A percentile compares a stretch with the other conserved stretches of the same genome.
Evolutionary conservation across 371 early-diverging fungal species (phyloP).

Genomic region (Syncephalastrum sp.): DNA sequence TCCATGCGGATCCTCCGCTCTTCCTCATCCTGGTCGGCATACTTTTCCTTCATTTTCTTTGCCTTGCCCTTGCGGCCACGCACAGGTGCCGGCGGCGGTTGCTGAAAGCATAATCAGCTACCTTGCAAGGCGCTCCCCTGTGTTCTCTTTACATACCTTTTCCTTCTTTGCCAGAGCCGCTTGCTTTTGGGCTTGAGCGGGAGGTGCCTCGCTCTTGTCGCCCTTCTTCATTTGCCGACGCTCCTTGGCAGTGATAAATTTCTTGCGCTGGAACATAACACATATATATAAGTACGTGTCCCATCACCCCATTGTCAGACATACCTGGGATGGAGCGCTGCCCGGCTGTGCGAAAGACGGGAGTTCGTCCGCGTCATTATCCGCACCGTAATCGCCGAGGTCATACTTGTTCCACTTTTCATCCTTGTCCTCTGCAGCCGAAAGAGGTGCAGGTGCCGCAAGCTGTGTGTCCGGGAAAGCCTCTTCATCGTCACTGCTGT

Average conservation of each 20-base stretch:
- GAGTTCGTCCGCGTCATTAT: slow-evolving; percentile 47
- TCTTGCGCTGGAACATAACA: slow-evolving; percentile 29
- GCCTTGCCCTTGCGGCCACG: slow-evolving; percentile 88
- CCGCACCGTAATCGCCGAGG: slow-evolving; percentile 68
- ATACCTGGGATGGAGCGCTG: too few species aligned
- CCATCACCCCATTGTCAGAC: too few species aligned
- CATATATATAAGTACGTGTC: not conserved
- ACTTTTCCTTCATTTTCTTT: slow-evolving; percentile 90
- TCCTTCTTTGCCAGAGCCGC: slow-evolving; percentile 13
- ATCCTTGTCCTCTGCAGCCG: slow-evolving; percentile 8
- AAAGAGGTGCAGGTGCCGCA: slow-evolving; percentile 10
- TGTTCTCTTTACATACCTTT: not conserved
- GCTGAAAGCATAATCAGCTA: not conserved
- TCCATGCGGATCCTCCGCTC: slow-evolving; percentile 83
- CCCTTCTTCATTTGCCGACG: slow-evolving; percentile 72
- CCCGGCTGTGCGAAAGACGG: slow-evolving; percentile 14
- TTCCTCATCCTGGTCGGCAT: slow-evolving; percentile 93
- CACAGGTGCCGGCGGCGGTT: slow-evolving; percentile 39
- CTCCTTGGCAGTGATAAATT: slow-evolving; percentile 72
- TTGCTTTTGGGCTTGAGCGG: slow-evolving; percentile 14
- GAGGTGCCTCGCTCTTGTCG: slow-evolving; percentile 22
- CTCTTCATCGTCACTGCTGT: slow-evolving; percentile 40
- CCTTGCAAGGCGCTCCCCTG: too few species aligned
- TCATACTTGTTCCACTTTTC: slow-evolving; percentile 62
- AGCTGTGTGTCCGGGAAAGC: slow-evolving; percentile 67